phyloP scores from a whole-genome alignment of 441 rosid genomes.

The Brassica balearica region DNA sequence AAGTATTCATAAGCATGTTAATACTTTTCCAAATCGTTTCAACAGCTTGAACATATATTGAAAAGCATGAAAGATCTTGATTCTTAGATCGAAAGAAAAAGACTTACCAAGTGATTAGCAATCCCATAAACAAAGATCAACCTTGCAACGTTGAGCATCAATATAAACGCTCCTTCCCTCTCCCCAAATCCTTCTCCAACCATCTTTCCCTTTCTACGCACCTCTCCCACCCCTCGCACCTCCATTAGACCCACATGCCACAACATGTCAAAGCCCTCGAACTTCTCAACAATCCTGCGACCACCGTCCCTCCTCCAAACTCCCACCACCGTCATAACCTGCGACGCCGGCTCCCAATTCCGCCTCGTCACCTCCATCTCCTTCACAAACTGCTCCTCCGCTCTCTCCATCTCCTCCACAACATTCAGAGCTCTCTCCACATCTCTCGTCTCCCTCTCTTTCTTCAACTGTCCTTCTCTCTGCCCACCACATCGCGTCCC shows the following conservation, averaged over 20 bases:
- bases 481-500: no score
- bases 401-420: not conserved
- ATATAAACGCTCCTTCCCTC: conserved; percentile 44
- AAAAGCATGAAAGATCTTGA: not conserved
- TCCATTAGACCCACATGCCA: no score
- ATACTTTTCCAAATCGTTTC: conserved; percentile 16
- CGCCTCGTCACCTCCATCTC: not conserved
- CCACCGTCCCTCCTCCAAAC: no score
- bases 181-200: no score
- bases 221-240: no score
- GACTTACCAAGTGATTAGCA: conserved; percentile 64
- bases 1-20: not conserved
- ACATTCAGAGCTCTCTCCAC: not conserved
- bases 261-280: no score
- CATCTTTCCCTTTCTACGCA: no score
- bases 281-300: no score
- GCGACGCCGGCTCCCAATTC: not conserved
- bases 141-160: conserved; percentile 56
- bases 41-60: not conserved
- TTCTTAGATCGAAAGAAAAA: no score
- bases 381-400: not conserved
- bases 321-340: not conserved
- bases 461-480: no score
- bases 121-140: conserved; percentile 68
- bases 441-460: not conserved